Evolutionary conservation across 352 stramenopile species (phyloP), one percentile per base, ranked within the genome.

Genomic region (Pythium phragmitis): DNA sequence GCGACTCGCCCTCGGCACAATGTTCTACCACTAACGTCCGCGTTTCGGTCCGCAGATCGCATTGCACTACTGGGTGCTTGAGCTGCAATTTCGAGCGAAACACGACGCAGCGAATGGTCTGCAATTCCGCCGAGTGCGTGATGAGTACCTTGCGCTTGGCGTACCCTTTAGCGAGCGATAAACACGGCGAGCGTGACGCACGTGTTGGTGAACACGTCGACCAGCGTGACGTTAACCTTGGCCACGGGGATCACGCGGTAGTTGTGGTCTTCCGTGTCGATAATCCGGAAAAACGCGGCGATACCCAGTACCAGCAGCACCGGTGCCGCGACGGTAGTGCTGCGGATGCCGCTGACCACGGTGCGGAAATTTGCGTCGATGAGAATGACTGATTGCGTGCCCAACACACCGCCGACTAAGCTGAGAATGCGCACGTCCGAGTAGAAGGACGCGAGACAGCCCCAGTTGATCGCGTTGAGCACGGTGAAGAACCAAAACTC

Each of bases 401-500:
- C 68, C 16, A 80, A 30, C 33, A 70, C 65, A 16, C 65, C 50
- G 2, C 57, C 60, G 12, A 75, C 14, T 16, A 77, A 61, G 13
- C 60, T 70, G 6, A 76, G 17, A 13, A 77, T 34, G 39, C 73
- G 73, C 2, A 72, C 19, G 19, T 80, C 73, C 9, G 12, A 57
- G 21, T 72, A 63, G 21, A 80, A 75, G n/a, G 60, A 72, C 8
- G 67, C 67, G 8, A 77, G 52, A 13, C 66, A 23, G n/a, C 21
- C 17, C 70, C 73, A 77, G 8, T 68, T 70, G 45, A 75, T 34
- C 1, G 67, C 17, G 39, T 77, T 80, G 12, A 68, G 43, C 13
- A 66, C 48, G n/a, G 67, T 68, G 47, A 80, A 80, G 50, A 77
- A 80, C 69, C 73, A 80, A 49, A 75, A 80, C 19, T 80, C 73